A percentile compares a stretch with the other conserved stretches of the same genome.
Conservation (phyloP, 2,329 filamentous ascomycete genomes). For the Fusarium setosum region DNA sequence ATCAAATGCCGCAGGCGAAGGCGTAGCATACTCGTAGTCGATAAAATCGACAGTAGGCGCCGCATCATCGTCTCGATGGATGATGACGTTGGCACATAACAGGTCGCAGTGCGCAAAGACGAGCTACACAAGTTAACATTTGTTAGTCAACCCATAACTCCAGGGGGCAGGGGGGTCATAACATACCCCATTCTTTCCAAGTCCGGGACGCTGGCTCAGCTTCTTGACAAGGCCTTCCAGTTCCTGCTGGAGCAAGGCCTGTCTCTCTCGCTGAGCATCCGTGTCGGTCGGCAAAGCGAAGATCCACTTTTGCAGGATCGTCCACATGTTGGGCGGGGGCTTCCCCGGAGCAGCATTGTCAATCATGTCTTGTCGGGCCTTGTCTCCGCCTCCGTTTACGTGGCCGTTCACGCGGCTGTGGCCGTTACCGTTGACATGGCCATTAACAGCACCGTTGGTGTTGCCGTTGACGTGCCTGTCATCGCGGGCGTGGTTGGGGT, state of each 20-base stretch:
- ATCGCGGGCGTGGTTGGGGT: conserved; percentile 37
- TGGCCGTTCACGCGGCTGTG: conserved; percentile 46
- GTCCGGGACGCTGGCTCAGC: conserved; percentile 80
- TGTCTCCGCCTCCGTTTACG: conserved; percentile 41
- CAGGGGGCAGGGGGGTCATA: not conserved
- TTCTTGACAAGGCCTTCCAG: conserved; percentile 75
- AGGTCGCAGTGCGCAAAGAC: conserved; percentile 97
- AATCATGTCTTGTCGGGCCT: conserved; percentile 53
- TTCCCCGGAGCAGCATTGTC: conserved; percentile 71
- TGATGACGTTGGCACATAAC: conserved; percentile 95
- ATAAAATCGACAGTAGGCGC: conserved; percentile 76
- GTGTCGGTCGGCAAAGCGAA: conserved; percentile 81
- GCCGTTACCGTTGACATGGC: conserved; percentile 49
- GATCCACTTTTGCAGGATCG: conserved; percentile 96
- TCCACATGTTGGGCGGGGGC: conserved; percentile 90
- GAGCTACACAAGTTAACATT: conserved; percentile 64
- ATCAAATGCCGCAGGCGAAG: conserved; percentile 94
- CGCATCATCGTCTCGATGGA: conserved; percentile 62
- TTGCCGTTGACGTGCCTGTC: conserved; percentile 48
- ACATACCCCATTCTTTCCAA: conserved; percentile 80
- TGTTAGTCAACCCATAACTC: conserved; percentile 25
- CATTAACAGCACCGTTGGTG: conserved; percentile 38
- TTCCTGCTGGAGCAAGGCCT: conserved; percentile 78
- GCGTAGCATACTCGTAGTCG: conserved; percentile 97
- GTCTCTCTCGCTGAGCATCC: conserved; percentile 74